Base-by-base conservation (phyloP, 1,284 basidiomycete genomes). In the Fomitopsis pinicola region DNA sequence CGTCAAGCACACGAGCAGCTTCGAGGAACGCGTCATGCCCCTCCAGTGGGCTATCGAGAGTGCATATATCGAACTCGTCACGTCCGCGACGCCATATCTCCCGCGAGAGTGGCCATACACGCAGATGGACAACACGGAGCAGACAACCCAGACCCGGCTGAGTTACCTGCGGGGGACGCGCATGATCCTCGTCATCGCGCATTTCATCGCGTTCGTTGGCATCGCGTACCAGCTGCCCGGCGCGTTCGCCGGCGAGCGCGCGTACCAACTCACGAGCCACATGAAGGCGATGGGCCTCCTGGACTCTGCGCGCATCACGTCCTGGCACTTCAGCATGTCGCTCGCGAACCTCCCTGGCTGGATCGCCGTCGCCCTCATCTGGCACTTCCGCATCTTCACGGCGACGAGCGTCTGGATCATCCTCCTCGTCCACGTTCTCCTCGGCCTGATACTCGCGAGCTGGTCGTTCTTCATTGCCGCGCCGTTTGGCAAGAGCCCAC, bases 31-130 rank as follows among this genome's bases (percentile, higher is more conserved):
- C 57, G 77, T 89, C 30, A 71, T 93, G 26, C 91, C 91, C 1
- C 69, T 93, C 14, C 91, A 94, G 66, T 89, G 89, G 81, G 88
- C 90, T 4, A 76, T 94, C 35, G 91, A 93, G 66, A 78, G 83
- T 68, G 88, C 87, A 8, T 83, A 89, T 64, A 88, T 91, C 36
- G 80, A 86, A 63, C 74, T 90, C 8, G 80, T 80, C 64, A 85
- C 88, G 0, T 85, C 84, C 0, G 71, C 77, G 9, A 70, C 77
- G 19, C 70, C 80, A 7, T 78, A 80, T 5, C 81, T 81, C 0
- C 88, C 90, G 0, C 70, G 83, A 35, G 83, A 89, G 69, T 89
- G 88, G 86, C 87, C 88, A 0, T 93, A 85, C 71, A 85, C 87
- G 0, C 80, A 82, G 63, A 78, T 84, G 65, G 87, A 87, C 1